A percentile compares a stretch with the other conserved stretches of the same genome.
Evolutionary conservation across 148 eudicot genomes (phyloP).

Genomic region (Drosera capensis): DNA sequence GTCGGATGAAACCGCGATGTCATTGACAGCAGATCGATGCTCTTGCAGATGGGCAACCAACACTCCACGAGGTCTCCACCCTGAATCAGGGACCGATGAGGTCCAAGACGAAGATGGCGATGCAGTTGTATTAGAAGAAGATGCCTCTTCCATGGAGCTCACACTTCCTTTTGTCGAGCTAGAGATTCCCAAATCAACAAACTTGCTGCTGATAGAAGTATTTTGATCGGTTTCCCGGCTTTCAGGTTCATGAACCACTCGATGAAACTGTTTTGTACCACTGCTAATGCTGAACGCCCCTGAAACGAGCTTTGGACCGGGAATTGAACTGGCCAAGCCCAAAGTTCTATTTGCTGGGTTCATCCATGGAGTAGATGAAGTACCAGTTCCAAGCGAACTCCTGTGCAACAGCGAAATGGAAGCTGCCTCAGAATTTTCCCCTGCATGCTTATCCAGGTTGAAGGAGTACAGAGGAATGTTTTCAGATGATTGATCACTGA

Average conservation of each 20-base stretch:
- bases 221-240: conserved; percentile 58
- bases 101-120: conserved; percentile 44
- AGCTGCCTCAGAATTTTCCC: conserved; percentile 42
- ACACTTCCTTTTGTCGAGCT: conserved; percentile 39
- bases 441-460: conserved; percentile 51
- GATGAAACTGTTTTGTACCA: conserved; percentile 62
- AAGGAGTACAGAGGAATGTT: conserved; percentile 92
- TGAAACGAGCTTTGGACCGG: conserved; percentile 58
- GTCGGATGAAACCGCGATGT: conserved; percentile 77
- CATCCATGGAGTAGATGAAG: conserved; percentile 67
- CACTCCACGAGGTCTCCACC: conserved; percentile 98
- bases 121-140: conserved; percentile 34
- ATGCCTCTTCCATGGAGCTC: conserved; percentile 24
- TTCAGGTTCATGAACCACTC: conserved; percentile 95
- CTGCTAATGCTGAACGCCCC: conserved; percentile 63
- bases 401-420: conserved; percentile 47
- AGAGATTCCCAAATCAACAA: conserved; percentile 53
- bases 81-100: conserved; percentile 62
- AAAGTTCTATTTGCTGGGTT: conserved; percentile 58
- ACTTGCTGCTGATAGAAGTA: conserved; percentile 32
- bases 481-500: conserved; percentile 62
- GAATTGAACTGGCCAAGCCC: conserved; percentile 69
- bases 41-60: conserved; percentile 97
- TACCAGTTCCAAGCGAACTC: conserved; percentile 45
- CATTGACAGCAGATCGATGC: conserved; percentile 91